These are phyloP conservation scores for Stachybotrys echinatus DNA, from an alignment of 2,329 filamentous ascomycete genomes.

Conservation along the genomic window DNA sequence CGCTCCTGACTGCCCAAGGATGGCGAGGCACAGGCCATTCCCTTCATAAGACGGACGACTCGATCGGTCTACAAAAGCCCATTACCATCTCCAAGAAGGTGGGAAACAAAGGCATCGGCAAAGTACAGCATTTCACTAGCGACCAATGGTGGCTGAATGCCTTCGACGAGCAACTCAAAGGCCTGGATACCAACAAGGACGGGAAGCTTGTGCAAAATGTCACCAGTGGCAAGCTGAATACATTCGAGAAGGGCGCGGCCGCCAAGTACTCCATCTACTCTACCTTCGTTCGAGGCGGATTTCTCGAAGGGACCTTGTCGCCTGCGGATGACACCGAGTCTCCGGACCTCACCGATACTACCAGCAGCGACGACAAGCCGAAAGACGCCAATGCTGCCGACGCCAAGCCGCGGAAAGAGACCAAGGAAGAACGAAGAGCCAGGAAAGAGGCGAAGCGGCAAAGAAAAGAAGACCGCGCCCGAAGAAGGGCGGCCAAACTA, in stretches of 20 bases:
- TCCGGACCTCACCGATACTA: conserved; percentile 16
- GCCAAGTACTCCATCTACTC: conserved; percentile 67
- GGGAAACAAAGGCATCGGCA: conserved; percentile 75
- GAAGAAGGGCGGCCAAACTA: conserved; percentile 11
- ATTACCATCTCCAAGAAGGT: conserved; percentile 78
- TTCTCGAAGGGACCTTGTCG: conserved; percentile 65
- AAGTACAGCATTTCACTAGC: conserved; percentile 60
- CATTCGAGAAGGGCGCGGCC: conserved; percentile 46
- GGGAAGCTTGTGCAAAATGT: conserved; percentile 53
- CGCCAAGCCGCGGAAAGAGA: conserved; percentile 23
- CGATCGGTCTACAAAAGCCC: conserved; percentile 74
- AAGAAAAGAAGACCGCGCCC: conserved; percentile 19
- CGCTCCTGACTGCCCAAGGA: conserved; percentile 77
- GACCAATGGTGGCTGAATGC: conserved; percentile 98
- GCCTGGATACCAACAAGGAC: conserved; percentile 59
- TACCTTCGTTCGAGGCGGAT: conserved; percentile 78
- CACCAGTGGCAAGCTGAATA: conserved; percentile 48
- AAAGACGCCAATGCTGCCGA: conserved; percentile 15
- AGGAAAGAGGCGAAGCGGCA: conserved; percentile 26
- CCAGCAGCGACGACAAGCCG: conserved; percentile 6
- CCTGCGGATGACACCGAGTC: conserved; percentile 18
- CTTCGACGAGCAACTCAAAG: conserved; percentile 85
- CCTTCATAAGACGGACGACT: conserved; percentile 68
- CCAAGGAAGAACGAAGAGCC: conserved; percentile 36
- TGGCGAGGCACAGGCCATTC: conserved; percentile 89